Evolutionary conservation across 78 protist species (phyloP), one percentile per base, ranked within the genome.

Genomic region (Cavenderia fasciculata): DNA sequence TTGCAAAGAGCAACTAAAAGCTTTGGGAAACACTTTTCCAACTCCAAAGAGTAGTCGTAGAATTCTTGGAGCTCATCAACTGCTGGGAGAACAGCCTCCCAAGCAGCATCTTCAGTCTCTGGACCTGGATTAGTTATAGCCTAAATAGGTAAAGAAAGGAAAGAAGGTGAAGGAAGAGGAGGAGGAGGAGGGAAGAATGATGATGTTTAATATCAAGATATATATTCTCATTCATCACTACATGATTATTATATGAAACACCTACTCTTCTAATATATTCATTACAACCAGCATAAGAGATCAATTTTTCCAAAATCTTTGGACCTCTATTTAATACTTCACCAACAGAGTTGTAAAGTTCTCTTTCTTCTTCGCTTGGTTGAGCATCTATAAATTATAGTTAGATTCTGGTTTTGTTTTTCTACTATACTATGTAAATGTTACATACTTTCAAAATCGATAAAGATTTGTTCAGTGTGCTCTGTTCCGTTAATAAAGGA

Each of bases 1-100:
- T 85, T 74, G 85, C 94, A 94, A 16, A 94, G 87, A n/a, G 94
- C 96, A 29, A 85, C 85, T 44, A 94, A 82, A 31, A 94, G 94
- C 52, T 84, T 74, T 57, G 96, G 95, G 85, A 94, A 86, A 59
- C 90, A 86, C 52, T 47, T 74, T 68, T 89, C 96, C 5, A 94
- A 73, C 34, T 62, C 56, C 52, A 79, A 52, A 2, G 96, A 94
- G 84, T 49, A 94, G 23, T 90, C 95, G 41, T 94, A 94, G 29
- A 90, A 90, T 43, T 49, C 86, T 75, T 94, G 94, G 38, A 94
- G 92, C 61, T 74, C 36, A 49, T 85, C 95, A 16, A 94, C 96
- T 8, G 85, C 40, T 47, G 96, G 96, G 1, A 77, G 68, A 1
- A 94, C 95, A 3, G 92, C 88, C 16, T 56, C 86, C 96, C 96